A percentile compares a stretch with the other conserved stretches of the same genome.
phyloP scores from a whole-genome alignment of 805 yeast genomes.

The Candida railenensis region DNA sequence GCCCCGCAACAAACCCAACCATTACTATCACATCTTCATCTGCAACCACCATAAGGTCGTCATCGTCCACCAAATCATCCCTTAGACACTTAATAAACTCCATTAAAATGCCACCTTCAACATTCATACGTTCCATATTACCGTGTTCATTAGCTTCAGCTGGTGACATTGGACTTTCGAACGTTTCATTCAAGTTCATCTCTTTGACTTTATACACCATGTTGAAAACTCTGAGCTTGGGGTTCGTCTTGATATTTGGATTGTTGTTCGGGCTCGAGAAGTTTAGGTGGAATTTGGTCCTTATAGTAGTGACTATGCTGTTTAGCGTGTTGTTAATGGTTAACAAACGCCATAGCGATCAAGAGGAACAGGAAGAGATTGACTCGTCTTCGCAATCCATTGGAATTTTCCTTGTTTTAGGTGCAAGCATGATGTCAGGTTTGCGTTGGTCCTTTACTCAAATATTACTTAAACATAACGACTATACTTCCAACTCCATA shows the following conservation, averaged over 20 bases:
- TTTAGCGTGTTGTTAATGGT: conserved; percentile 89
- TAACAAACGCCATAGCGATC: conserved; percentile 20
- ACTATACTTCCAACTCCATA: conserved; percentile 69
- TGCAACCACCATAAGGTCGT: not conserved
- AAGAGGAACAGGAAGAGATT: conserved; percentile 11
- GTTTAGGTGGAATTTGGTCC: conserved; percentile 63
- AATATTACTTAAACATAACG: conserved; percentile 62
- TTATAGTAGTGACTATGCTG: conserved; percentile 78
- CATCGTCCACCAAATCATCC: not conserved
- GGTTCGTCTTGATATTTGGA: conserved; percentile 88
- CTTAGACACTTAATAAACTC: conserved; percentile 16
- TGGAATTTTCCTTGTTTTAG: conserved; percentile 74
- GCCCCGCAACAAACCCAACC: not conserved
- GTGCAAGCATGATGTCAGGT: conserved; percentile 82
- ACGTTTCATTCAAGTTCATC: conserved; percentile 75
- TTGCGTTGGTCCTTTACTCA: conserved; percentile 96
- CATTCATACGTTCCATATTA: conserved; percentile 53
- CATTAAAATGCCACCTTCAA: conserved; percentile 17
- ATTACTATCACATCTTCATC: not conserved
- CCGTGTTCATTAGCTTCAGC: conserved; percentile 89
- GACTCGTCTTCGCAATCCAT: conserved; percentile 22
- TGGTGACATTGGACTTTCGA: conserved; percentile 92
- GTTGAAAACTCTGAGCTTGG: conserved; percentile 84
- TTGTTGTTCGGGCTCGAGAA: conserved; percentile 75
- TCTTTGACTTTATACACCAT: conserved; percentile 86